Conservation (phyloP, 2,329 filamentous ascomycete species). For the Rugonectria rugulosa region DNA sequence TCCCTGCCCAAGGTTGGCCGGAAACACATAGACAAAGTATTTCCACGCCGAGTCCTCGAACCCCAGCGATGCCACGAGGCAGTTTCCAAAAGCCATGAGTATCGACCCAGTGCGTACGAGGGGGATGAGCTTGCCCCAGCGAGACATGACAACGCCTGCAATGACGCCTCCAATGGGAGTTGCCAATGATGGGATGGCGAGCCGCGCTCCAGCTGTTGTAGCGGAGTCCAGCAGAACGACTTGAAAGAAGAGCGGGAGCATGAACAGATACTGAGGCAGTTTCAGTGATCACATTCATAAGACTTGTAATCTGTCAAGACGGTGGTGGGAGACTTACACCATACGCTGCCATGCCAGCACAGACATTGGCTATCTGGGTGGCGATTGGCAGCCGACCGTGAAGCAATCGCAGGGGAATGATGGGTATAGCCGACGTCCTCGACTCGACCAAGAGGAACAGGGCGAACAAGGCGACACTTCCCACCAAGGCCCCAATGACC, state of each 20-base stretch:
- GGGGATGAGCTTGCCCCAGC: conserved; percentile 58
- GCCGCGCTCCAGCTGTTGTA: conserved; percentile 68
- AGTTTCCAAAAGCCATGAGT: conserved; percentile 62
- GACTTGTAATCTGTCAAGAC: background rate
- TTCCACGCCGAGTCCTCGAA: conserved; percentile 61
- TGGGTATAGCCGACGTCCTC: conserved; percentile 57
- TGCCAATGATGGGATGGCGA: conserved; percentile 69
- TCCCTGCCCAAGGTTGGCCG: conserved; percentile 66
- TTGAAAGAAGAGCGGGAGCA: conserved; percentile 75
- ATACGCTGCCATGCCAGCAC: conserved; percentile 67
- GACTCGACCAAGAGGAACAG: conserved; percentile 59
- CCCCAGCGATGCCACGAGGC: conserved; percentile 56
- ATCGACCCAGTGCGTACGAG: conserved; percentile 60
- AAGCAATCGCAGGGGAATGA: conserved; percentile 65
- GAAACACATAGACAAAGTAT: conserved; percentile 64
- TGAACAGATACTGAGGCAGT: conserved; percentile 66
- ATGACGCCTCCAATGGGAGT: conserved; percentile 64
- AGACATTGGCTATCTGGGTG: conserved; percentile 66
- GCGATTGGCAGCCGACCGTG: conserved; percentile 61
- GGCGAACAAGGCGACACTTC: conserved; percentile 51
- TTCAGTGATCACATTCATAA: background rate
- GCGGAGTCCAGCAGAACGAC: conserved; percentile 70
- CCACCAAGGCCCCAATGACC: conserved; percentile 54
- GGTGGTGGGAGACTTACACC: conserved; percentile 53
- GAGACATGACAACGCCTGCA: conserved; percentile 66